phyloP scores from a whole-genome alignment of 148 eudicot genomes.

The Talinum fruticosum region DNA sequence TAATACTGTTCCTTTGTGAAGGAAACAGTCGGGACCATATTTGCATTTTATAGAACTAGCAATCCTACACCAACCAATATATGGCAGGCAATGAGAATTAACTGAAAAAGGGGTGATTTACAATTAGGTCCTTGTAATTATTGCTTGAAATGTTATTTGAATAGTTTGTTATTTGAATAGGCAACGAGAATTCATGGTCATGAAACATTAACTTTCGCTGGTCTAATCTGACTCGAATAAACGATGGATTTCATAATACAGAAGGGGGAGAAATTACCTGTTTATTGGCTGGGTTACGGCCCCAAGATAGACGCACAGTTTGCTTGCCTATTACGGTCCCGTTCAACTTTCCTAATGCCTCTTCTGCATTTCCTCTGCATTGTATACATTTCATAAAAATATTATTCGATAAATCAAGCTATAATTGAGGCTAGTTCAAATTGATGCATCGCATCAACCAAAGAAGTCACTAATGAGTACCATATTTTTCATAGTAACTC shows the following conservation, averaged over 20 bases:
- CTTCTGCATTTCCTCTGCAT: conserved; percentile 78
- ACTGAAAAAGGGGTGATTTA: no score
- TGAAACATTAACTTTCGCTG: background rate
- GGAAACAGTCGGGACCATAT: no score
- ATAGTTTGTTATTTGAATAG: no score
- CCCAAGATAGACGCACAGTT: conserved; percentile 97
- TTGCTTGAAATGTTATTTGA: no score
- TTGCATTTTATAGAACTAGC: no score
- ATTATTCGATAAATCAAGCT: background rate
- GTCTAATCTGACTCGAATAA: background rate
- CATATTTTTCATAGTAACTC: background rate
- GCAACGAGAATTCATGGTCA: no score
- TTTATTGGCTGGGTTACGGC: conserved; percentile 88
- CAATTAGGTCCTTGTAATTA: no score
- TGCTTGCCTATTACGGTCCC: conserved; percentile 92
- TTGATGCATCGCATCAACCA: background rate
- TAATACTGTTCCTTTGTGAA: no score
- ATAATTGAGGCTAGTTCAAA: background rate
- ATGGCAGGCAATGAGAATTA: no score
- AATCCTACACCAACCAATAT: no score
- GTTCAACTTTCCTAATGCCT: conserved; percentile 79
- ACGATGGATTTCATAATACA: background rate
- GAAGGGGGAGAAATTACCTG: conserved; percentile 44
- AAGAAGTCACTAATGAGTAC: background rate
- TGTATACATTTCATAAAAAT: background rate